A percentile compares a stretch with the other conserved stretches of the same genome.
Evolutionary conservation across 2,329 filamentous ascomycete species (phyloP).

Genomic region (Westerdykella sp.): DNA sequence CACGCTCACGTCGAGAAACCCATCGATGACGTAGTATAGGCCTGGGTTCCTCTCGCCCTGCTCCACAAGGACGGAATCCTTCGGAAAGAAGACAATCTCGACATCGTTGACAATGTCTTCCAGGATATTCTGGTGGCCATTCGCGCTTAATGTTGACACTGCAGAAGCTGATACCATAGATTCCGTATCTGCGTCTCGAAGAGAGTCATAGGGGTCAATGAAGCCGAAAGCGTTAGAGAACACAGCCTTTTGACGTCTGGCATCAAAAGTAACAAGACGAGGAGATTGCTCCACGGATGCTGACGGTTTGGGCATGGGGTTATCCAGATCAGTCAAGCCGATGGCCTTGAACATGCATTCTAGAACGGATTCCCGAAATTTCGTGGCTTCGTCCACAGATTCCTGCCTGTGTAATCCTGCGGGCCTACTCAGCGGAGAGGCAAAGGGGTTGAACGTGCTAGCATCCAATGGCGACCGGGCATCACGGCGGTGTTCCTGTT

Average conservation of each 20-base stretch:
- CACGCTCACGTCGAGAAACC: conserved; percentile 91
- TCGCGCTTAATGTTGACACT: conserved; percentile 47
- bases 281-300: conserved; percentile 83
- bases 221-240: conserved; percentile 87
- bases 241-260: conserved; percentile 68
- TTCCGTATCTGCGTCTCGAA: conserved; percentile 76
- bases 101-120: conserved; percentile 86
- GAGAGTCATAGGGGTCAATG: conserved; percentile 76
- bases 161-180: conserved; percentile 58
- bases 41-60: conserved; percentile 96
- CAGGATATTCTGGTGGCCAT: conserved; percentile 58
- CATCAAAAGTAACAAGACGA: conserved; percentile 75
- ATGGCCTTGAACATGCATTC: conserved; percentile 96
- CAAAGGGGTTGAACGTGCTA: conserved; percentile 39
- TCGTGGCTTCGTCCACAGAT: conserved; percentile 75
- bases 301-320: conserved; percentile 56
- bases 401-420: conserved; percentile 63
- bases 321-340: conserved; percentile 65
- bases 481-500: conserved; percentile 35
- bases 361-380: conserved; percentile 84
- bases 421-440: conserved; percentile 24
- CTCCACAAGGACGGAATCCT: conserved; percentile 89
- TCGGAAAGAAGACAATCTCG: conserved; percentile 95
- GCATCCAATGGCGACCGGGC: conserved; percentile 42
- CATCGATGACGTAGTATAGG: conserved; percentile 94